A percentile compares a stretch with the other conserved stretches of the same genome.
phyloP scores from a whole-genome alignment of 139 green algal species.

The Chlamydomonas sp. region DNA sequence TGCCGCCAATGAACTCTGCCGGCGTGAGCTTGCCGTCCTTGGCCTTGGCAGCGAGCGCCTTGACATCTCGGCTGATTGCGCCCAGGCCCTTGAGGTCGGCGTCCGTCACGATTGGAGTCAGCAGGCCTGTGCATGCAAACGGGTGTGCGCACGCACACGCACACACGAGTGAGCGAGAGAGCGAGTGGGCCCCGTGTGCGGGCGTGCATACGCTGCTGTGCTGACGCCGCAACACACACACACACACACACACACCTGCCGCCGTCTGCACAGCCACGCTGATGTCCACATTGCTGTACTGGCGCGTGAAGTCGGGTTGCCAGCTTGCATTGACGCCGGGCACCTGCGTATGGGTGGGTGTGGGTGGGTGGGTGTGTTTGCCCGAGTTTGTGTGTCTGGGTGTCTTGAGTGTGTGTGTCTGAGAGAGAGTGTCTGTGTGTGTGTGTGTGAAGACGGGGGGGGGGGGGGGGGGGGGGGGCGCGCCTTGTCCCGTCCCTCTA shows the following conservation, averaged over 20 bases:
- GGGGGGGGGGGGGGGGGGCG: background rate
- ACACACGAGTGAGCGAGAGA: background rate
- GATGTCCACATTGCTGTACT: conserved; percentile 73
- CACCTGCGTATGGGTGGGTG: conserved; percentile 7
- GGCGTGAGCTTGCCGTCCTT: conserved; percentile 87
- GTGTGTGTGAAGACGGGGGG: background rate
- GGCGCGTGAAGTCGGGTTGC: conserved; percentile 82
- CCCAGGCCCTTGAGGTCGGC: too few relatives aligned
- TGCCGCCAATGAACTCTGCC: conserved; percentile 82
- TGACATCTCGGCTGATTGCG: conserved; percentile 72
- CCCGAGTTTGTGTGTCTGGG: background rate
- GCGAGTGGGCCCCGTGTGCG: too few relatives aligned
- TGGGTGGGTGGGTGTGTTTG: background rate
- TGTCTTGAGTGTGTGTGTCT: background rate
- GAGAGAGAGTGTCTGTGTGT: background rate
- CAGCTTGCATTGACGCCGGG: conserved; percentile 70
- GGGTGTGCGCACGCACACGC: too few relatives aligned
- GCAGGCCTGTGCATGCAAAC: too few relatives aligned
- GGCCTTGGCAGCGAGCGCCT: conserved; percentile 59
- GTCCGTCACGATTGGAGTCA: too few relatives aligned
- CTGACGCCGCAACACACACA: too few relatives aligned
- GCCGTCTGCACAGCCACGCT: too few relatives aligned
- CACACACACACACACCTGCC: too few relatives aligned
- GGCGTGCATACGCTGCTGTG: too few relatives aligned
- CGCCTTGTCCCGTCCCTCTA: conserved; percentile 40